These are phyloP conservation scores for Eimeria mitis DNA, from an alignment of 169 alveolate species.

Conservation along the genomic window DNA sequence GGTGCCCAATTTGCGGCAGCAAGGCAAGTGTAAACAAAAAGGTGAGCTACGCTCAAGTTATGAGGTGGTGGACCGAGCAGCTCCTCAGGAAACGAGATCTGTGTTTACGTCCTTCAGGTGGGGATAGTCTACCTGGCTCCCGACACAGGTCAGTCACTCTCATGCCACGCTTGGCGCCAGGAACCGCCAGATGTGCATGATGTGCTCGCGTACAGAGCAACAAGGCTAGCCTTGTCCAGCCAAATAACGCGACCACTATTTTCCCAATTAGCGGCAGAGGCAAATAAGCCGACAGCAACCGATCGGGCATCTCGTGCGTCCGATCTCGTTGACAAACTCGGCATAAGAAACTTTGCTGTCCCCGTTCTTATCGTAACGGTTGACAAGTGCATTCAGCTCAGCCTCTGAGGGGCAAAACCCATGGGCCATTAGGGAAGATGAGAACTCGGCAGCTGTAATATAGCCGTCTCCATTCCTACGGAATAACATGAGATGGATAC, in stretches of 20 bases:
- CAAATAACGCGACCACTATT: background rate
- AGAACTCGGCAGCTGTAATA: conserved; percentile 77
- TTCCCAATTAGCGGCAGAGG: conserved; percentile 22
- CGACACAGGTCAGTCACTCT: background rate
- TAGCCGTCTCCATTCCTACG: conserved; percentile 81
- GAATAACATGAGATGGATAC: background rate
- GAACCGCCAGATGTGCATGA: background rate
- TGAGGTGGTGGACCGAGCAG: background rate
- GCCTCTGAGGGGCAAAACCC: conserved; percentile 76
- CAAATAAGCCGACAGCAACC: conserved; percentile 68
- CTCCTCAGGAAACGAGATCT: background rate
- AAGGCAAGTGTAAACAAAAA: background rate
- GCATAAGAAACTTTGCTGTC: conserved; percentile 81
- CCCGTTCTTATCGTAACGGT: conserved; percentile 72
- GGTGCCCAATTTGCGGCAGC: background rate
- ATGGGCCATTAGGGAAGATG: conserved; percentile 58
- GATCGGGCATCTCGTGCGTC: conserved; percentile 78
- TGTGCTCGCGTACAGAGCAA: background rate
- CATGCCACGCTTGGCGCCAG: background rate
- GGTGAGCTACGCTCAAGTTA: background rate
- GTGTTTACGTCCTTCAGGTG: background rate
- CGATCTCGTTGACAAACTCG: conserved; percentile 81
- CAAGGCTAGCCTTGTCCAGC: background rate
- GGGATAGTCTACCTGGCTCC: background rate
- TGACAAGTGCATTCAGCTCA: conserved; percentile 67